These are phyloP conservation scores for Annulohypoxylon nitens DNA, from an alignment of 495 filamentous ascomycete species.

Conservation along the genomic window DNA sequence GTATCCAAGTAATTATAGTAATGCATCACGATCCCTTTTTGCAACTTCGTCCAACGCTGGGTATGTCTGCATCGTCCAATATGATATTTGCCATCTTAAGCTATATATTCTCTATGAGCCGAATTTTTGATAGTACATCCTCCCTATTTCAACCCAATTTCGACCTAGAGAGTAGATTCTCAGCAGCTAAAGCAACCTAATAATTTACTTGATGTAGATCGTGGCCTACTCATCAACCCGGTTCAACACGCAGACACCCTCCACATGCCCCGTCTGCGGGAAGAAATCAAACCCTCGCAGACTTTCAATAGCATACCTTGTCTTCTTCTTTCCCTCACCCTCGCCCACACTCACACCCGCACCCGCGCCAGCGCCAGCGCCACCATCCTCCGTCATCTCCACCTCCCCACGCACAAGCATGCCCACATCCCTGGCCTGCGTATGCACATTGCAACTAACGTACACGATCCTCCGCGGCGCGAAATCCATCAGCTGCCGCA, in stretches of 20 bases:
- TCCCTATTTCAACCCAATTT: not conserved
- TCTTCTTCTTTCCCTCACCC: slow-evolving; percentile 50
- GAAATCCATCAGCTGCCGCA: slow-evolving; percentile 81
- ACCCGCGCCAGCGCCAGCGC: slow-evolving; percentile 46
- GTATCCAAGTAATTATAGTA: not conserved
- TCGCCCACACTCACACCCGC: slow-evolving; percentile 31
- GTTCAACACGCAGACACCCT: slow-evolving; percentile 88
- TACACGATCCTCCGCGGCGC: slow-evolving; percentile 86
- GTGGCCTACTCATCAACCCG: slow-evolving; percentile 54
- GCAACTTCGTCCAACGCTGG: not conserved
- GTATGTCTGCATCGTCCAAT: not conserved
- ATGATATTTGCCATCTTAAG: not conserved
- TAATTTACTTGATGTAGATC: not conserved
- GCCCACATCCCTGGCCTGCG: slow-evolving; percentile 93
- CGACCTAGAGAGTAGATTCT: not conserved
- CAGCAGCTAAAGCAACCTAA: not conserved
- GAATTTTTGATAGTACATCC: slow-evolving; percentile 4
- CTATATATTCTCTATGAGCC: not conserved
- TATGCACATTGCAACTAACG: slow-evolving; percentile 97
- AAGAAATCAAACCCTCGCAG: slow-evolving; percentile 97
- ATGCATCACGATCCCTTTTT: not conserved
- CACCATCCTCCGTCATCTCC: slow-evolving; percentile 37
- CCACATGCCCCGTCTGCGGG: slow-evolving; percentile 96
- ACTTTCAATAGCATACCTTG: slow-evolving; percentile 89
- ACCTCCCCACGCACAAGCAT: slow-evolving; percentile 76